Evolutionary conservation across 345 rosid genomes (phyloP), one percentile per base, ranked within the genome.

Genomic region (Physaria fendleri): DNA sequence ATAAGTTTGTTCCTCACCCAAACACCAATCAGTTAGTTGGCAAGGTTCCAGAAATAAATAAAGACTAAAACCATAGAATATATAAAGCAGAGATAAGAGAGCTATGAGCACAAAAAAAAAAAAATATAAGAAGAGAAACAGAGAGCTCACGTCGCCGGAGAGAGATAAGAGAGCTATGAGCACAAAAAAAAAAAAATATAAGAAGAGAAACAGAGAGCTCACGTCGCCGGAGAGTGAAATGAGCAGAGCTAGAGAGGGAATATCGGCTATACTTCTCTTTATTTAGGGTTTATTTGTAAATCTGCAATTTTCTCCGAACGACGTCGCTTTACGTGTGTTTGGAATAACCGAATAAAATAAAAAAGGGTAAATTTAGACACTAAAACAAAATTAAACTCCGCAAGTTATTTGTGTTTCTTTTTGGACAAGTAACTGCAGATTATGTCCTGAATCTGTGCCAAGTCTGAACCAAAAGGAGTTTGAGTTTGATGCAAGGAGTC

Each of bases 261-360:
- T 30, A 28, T 37, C 16, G 17, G 34, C 33, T 56, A 22, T 40
- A 48, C 45, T 34, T 17, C 45, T 37, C 6, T 3, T n/a, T 18
- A 35, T 37, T 48, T 61, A 61, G 56, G 66, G 46, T 42, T 6
- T 8, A 17, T 27, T 53, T 8, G 25, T n/a, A 44, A 25, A 44
- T 32, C 12, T 32, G 37, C 37, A 28, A n/a, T n/a, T n/a, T n/a
- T n/a, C n/a, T n/a, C n/a, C n/a, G n/a, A n/a, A n/a, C n/a, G n/a
- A n/a, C n/a, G n/a, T n/a, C n/a, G n/a, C n/a, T n/a, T n/a, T n/a
- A n/a, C n/a, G n/a, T n/a, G n/a, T n/a, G n/a, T n/a, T n/a, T n/a
- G n/a, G n/a, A n/a, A n/a, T n/a, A n/a, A n/a, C n/a, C n/a, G n/a
- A n/a, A n/a, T n/a, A n/a, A n/a, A n/a, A n/a, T n/a, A n/a, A n/a